These are phyloP conservation scores for Blastocystis sp. DNA, from an alignment of 352 stramenopile species.

Conservation along the genomic window DNA sequence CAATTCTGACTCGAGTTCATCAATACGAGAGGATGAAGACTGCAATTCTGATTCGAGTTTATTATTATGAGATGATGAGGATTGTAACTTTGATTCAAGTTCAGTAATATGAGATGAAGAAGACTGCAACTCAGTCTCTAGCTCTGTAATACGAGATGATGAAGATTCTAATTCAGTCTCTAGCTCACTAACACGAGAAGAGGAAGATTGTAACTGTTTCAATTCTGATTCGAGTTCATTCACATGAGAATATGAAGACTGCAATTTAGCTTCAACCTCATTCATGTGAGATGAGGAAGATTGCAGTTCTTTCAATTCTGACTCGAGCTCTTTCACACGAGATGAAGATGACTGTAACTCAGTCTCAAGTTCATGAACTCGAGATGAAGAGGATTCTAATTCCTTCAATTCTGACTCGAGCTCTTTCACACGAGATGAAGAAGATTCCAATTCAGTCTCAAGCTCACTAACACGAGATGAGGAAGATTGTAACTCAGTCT, in stretches of 20 bases:
- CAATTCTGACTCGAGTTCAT: background rate
- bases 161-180: conserved; percentile 10
- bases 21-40: background rate
- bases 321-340: background rate
- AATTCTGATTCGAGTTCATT: background rate
- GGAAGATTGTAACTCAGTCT: background rate
- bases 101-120: background rate
- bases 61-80: background rate
- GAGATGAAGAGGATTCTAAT: background rate
- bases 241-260: background rate
- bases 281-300: background rate
- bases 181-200: background rate
- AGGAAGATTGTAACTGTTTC: background rate
- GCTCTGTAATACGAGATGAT: no score
- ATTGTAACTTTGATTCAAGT: background rate
- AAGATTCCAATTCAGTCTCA: conserved; percentile 1
- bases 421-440: background rate
- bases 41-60: conserved; percentile 8
- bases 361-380: background rate
- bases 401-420: background rate
- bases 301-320: background rate
- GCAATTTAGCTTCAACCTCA: background rate
- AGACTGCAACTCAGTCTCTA: background rate
- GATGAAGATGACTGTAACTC: background rate
- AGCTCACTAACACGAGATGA: background rate